Percentiles rank a stretch among this genome's conserved stretches.
Conservation (phyloP, 345 rosid genomes). For the Aurinia saxatilis region DNA sequence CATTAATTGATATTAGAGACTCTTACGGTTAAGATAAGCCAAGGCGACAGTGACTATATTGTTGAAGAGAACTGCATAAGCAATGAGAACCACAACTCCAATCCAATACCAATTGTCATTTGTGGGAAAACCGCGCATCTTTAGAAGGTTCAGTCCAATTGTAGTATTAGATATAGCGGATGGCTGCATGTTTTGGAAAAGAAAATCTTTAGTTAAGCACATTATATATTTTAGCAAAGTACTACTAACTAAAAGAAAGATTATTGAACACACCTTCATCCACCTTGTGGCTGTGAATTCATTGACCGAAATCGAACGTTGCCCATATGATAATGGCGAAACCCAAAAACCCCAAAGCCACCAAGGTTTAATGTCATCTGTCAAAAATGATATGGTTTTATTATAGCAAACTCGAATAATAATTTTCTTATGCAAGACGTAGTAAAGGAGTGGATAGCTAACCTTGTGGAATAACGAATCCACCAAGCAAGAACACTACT, state of each 20-base stretch:
- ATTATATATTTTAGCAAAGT: background rate
- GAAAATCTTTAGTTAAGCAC: background rate
- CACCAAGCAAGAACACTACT: constrained; percentile 66
- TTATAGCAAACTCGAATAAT: background rate
- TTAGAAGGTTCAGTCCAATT: constrained; percentile 60
- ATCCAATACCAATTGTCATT: constrained; percentile 73
- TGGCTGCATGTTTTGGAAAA: constrained; percentile 37
- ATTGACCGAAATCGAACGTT: constrained; percentile 70
- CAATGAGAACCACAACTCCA: constrained; percentile 57
- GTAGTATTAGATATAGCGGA: constrained; percentile 43
- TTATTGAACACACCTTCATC: constrained; percentile 42
- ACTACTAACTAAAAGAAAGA: background rate
- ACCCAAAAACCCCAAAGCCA: constrained; percentile 96
- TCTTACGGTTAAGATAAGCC: constrained; percentile 72
- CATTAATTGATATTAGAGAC: background rate
- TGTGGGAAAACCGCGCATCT: constrained; percentile 41
- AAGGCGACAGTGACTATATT: constrained; percentile 59
- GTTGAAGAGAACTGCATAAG: constrained; percentile 63
- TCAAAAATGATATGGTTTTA: background rate
- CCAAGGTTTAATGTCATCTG: constrained; percentile 75
- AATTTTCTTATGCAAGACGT: background rate
- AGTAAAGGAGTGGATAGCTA: background rate
- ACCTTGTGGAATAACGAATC: constrained; percentile 88
- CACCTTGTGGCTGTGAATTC: constrained; percentile 81
- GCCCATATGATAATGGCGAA: constrained; percentile 77